phyloP scores from a whole-genome alignment of 2,329 filamentous ascomycete genomes.

The Ophiostoma tasmaniense region DNA sequence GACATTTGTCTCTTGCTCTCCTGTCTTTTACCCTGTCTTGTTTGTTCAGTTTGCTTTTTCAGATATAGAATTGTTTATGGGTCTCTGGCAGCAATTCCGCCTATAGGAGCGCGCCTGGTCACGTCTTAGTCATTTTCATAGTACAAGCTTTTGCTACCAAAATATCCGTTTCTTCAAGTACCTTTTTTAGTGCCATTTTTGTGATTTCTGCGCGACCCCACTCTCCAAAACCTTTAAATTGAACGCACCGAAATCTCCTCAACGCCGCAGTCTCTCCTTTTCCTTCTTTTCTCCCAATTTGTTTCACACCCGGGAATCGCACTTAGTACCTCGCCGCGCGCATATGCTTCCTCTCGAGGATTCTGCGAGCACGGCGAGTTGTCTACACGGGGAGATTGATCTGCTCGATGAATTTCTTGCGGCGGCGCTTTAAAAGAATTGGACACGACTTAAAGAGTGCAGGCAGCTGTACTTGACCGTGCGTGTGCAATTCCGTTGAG shows the following conservation, averaged over 20 bases:
- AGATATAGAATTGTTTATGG: neutral
- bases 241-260: neutral
- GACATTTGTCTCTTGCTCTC: neutral
- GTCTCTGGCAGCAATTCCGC: neutral
- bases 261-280: slow-evolving; percentile 23
- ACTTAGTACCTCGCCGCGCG: slow-evolving; percentile 22
- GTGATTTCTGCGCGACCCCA: neutral
- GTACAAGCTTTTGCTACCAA: neutral
- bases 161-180: neutral
- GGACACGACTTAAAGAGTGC: slow-evolving; percentile 32
- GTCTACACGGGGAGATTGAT: slow-evolving; percentile 51
- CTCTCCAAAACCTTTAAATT: neutral
- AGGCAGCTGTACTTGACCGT: slow-evolving; percentile 25
- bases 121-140: neutral
- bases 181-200: neutral
- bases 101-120: neutral
- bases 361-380: slow-evolving; percentile 37
- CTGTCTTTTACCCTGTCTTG: neutral
- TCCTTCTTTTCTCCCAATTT: slow-evolving; percentile 42
- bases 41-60: neutral
- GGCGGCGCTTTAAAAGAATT: slow-evolving; percentile 56
- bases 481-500: slow-evolving; percentile 56
- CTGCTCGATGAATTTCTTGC: slow-evolving; percentile 21
- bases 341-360: slow-evolving; percentile 28
- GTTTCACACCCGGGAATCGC: slow-evolving; percentile 38